Conservation (phyloP, 345 rosid genomes). For the Balakata baccata region DNA sequence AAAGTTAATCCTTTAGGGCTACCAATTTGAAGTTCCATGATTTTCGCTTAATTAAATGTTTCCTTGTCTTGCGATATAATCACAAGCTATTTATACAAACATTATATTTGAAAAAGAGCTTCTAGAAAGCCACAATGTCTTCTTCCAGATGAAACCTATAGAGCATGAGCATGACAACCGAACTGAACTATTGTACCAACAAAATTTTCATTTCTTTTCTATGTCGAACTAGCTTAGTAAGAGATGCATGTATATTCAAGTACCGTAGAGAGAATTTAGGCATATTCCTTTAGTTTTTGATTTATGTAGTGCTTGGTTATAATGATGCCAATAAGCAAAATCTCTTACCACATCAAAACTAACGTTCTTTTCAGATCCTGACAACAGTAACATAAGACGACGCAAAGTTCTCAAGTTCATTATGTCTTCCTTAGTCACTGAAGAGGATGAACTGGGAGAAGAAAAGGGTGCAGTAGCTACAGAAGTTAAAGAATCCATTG, state of each 20-base stretch:
- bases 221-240: neutral
- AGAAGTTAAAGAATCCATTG: conserved; percentile 59
- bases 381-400: conserved; percentile 60
- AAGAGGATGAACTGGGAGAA: conserved; percentile 36
- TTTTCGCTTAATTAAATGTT: neutral
- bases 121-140: neutral
- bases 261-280: neutral
- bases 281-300: neutral
- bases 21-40: neutral
- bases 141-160: neutral
- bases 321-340: neutral
- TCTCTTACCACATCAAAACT: conserved; percentile 39
- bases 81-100: neutral
- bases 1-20: neutral
- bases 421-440: conserved; percentile 70
- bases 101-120: neutral
- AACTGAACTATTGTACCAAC: neutral
- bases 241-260: neutral
- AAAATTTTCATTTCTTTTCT: neutral
- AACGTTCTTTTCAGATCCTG: conserved; percentile 43
- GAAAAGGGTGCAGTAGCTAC: conserved; percentile 50
- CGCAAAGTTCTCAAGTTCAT: conserved; percentile 67
- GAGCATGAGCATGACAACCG: neutral
- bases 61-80: neutral
- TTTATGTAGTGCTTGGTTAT: neutral